Conservation (phyloP, 2,329 filamentous ascomycete species). For the Plenodomus biglobosus region DNA sequence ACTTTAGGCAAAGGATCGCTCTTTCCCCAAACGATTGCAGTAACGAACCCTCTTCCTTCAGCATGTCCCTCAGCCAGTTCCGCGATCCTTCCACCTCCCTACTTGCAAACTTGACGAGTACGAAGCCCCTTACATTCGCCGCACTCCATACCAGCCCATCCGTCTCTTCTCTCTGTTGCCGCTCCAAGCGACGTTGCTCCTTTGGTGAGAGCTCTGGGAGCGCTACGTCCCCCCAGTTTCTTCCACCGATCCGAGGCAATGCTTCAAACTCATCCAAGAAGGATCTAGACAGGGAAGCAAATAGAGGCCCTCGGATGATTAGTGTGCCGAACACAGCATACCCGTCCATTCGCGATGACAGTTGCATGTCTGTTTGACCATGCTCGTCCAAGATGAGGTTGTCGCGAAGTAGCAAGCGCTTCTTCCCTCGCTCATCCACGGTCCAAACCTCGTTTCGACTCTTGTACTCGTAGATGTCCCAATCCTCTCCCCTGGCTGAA, state of each 20-base stretch:
- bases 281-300: constrained; percentile 67
- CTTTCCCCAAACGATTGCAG: constrained; percentile 74
- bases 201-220: constrained; percentile 44
- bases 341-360: constrained; percentile 64
- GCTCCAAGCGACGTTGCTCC: constrained; percentile 54
- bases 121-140: constrained; percentile 60
- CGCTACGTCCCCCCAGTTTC: constrained; percentile 64
- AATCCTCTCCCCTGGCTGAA: constrained; percentile 81
- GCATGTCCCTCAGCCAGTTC: constrained; percentile 75
- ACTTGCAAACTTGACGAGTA: constrained; percentile 89
- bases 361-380: constrained; percentile 31
- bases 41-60: constrained; percentile 73
- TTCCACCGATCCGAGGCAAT: constrained; percentile 77
- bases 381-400: constrained; percentile 70
- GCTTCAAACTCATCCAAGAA: constrained; percentile 77
- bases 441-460: constrained; percentile 87
- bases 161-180: constrained; percentile 59
- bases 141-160: constrained; percentile 44
- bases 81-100: constrained; percentile 77
- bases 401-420: constrained; percentile 78
- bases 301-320: constrained; percentile 73
- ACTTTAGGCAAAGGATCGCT: constrained; percentile 67
- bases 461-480: constrained; percentile 77
- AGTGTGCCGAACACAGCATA: constrained; percentile 81
- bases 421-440: constrained; percentile 42